These are phyloP conservation scores for Suhomyces pyralidae DNA, from an alignment of 805 yeast species.

Conservation along the genomic window DNA sequence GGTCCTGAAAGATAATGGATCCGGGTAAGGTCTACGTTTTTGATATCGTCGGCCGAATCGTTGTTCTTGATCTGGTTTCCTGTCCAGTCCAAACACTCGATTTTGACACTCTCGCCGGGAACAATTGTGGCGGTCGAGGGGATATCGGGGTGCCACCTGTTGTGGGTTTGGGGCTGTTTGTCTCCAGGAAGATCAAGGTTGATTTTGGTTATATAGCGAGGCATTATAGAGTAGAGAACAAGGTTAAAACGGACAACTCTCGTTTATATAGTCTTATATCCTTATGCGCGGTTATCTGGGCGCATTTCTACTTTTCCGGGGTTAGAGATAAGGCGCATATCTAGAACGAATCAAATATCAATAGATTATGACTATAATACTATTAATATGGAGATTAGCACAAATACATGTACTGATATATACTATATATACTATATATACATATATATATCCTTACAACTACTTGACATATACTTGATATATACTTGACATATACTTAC, in stretches of 20 bases:
- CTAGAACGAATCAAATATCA: no score
- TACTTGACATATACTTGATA: no score
- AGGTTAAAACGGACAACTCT: no score
- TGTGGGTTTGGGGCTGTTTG: conserved; percentile 47
- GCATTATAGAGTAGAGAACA: background rate
- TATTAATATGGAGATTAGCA: no score
- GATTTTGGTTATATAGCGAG: conserved; percentile 26
- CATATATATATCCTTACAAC: no score
- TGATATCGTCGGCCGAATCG: conserved; percentile 49
- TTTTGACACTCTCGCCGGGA: conserved; percentile 44
- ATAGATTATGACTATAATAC: no score
- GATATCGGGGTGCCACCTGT: conserved; percentile 54
- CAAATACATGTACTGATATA: no score
- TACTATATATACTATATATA: no score
- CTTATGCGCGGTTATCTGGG: background rate
- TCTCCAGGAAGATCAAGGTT: conserved; percentile 44
- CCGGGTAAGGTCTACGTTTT: conserved; percentile 40
- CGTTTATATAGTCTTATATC: background rate
- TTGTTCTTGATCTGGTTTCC: conserved; percentile 49
- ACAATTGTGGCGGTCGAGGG: conserved; percentile 39
- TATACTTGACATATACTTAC: no score
- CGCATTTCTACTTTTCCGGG: no score
- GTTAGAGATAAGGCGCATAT: no score
- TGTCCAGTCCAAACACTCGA: conserved; percentile 55
- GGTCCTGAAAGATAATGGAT: conserved; percentile 53